Evolutionary conservation across 805 yeast species (phyloP).

Genomic region (Lipomyces yamadae): DNA sequence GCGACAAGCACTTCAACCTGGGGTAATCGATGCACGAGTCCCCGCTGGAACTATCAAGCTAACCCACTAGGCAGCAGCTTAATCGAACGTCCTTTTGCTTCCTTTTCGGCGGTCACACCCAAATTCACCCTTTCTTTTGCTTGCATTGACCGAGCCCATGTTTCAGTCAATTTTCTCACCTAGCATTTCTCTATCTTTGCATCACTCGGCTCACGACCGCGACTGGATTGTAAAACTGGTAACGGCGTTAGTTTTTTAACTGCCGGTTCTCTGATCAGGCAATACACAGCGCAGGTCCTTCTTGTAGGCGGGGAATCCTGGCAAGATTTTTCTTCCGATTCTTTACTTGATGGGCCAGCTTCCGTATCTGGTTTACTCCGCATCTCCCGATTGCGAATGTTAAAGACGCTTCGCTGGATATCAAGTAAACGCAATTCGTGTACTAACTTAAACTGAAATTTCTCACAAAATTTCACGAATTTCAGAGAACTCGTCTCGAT

Average conservation of each 20-base stretch:
- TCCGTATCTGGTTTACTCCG: background rate
- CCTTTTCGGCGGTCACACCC: no score
- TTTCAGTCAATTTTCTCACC: background rate
- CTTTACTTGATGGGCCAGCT: background rate
- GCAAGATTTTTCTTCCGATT: background rate
- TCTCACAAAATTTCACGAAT: conserved; percentile 14
- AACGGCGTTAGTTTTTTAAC: conserved; percentile 19
- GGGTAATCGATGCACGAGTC: no score
- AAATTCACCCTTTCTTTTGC: no score
- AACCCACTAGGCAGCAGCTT: no score
- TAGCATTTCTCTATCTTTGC: background rate
- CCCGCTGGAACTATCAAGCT: no score
- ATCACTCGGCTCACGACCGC: background rate
- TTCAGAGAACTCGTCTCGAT: conserved; percentile 17
- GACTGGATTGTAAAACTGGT: conserved; percentile 1
- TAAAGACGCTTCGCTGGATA: background rate
- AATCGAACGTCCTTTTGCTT: no score
- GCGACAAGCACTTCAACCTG: no score
- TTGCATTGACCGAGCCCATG: no score
- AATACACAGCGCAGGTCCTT: conserved; percentile 30
- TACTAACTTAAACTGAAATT: conserved; percentile 25
- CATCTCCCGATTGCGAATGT: background rate
- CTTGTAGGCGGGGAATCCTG: background rate
- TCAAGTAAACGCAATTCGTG: conserved; percentile 29
- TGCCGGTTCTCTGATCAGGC: conserved; percentile 30